Evolutionary conservation across 164 flowering plant genomes (phyloP).

Genomic region (Kalanchoe fedtschenkoi): DNA sequence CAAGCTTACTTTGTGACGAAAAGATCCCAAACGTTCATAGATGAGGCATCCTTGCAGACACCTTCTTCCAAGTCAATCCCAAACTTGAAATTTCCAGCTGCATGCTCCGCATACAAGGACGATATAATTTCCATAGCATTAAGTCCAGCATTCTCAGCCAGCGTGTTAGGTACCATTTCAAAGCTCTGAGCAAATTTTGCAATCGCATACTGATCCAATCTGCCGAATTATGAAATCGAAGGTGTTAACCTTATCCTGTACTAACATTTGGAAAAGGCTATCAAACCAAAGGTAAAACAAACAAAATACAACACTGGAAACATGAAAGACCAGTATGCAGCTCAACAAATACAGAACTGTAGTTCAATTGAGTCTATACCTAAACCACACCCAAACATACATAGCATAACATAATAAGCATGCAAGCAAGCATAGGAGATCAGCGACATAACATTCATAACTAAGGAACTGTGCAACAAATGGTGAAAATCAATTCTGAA

Average conservation of each 20-base stretch:
- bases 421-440: too few species aligned
- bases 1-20: constrained; percentile 65
- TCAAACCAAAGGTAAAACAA: neutral
- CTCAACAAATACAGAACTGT: neutral
- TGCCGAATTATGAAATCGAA: constrained; percentile 17
- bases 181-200: constrained; percentile 92
- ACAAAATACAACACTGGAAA: neutral
- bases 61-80: constrained; percentile 84
- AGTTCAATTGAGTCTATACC: neutral
- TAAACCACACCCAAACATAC: too few species aligned
- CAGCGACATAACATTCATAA: neutral
- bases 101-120: constrained; percentile 83
- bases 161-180: constrained; percentile 87
- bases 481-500: neutral
- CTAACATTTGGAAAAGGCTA: neutral
- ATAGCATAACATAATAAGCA: too few species aligned
- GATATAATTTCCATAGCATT: constrained; percentile 91
- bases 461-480: neutral
- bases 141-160: constrained; percentile 94
- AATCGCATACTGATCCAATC: constrained; percentile 94
- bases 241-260: neutral
- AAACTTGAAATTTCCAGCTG: constrained; percentile 64
- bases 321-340: neutral
- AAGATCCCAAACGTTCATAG: constrained; percentile 72
- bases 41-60: constrained; percentile 58